Evolutionary conservation across 768 basidiomycete species (phyloP).

Genomic region (Mycena crocata): DNA sequence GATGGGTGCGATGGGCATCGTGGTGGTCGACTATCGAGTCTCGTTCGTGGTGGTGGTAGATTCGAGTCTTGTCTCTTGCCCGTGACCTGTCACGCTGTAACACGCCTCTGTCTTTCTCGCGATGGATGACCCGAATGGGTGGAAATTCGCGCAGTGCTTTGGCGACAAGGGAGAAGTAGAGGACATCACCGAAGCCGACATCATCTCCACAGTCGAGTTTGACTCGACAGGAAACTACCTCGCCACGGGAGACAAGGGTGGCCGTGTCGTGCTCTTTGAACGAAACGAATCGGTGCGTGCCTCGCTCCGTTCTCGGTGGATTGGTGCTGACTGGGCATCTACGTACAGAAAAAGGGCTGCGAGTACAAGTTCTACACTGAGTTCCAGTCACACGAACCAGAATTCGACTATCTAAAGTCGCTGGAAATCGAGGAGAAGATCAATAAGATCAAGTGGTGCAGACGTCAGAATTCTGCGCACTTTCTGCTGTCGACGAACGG

Average conservation of each 20-base stretch:
- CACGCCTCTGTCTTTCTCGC: too few species aligned
- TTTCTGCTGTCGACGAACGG: conserved; percentile 98
- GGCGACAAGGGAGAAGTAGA: conserved; percentile 99
- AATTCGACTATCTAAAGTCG: conserved; percentile 99
- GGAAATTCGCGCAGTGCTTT: conserved; percentile 99
- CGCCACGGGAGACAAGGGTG: conserved; percentile 99
- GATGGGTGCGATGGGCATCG: conserved; percentile 90
- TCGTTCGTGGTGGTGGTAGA: too few species aligned
- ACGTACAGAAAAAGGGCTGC: conserved; percentile 94
- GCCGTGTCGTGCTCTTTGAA: conserved; percentile 98
- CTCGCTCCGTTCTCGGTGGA: conserved; percentile 38
- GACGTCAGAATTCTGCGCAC: conserved; percentile 96
- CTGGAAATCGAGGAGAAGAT: conserved; percentile 99
- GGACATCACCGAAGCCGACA: conserved; percentile 99
- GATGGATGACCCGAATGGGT: conserved; percentile 93
- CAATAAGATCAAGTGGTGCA: conserved; percentile 99
- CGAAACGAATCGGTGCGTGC: conserved; percentile 91
- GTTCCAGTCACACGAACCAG: conserved; percentile 99
- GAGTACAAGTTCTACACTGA: conserved; percentile 99
- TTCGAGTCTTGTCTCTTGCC: conserved; percentile 32
- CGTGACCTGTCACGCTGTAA: too few species aligned
- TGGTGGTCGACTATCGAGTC: conserved; percentile 33
- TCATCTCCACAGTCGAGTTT: conserved; percentile 99
- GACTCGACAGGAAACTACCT: conserved; percentile 99
- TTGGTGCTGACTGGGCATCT: conserved; percentile 32